Evolutionary conservation across 2,329 filamentous ascomycete genomes (phyloP).

Genomic region (Cladosporium sp.): DNA sequence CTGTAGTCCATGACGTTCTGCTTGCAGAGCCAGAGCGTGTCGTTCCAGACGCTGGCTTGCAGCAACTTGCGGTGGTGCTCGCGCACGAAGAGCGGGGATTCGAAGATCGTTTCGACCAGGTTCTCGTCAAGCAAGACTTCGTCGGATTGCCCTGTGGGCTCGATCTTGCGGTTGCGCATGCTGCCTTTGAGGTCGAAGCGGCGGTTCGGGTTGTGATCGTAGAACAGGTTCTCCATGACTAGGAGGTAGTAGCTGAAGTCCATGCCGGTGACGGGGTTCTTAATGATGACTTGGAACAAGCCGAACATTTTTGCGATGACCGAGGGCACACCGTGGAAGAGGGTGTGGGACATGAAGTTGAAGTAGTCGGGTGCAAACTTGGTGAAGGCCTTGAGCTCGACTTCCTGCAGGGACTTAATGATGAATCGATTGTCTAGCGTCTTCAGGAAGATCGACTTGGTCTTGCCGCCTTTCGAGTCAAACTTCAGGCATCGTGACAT

Average conservation of each 20-base stretch:
- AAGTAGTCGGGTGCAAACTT: slow-evolving; percentile 97
- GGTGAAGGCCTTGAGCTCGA: slow-evolving; percentile 90
- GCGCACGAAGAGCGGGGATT: slow-evolving; percentile 87
- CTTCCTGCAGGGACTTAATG: slow-evolving; percentile 80
- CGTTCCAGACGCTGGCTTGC: slow-evolving; percentile 89
- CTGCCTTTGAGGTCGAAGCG: slow-evolving; percentile 87
- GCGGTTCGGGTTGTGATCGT: slow-evolving; percentile 81
- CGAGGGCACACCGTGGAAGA: slow-evolving; percentile 87
- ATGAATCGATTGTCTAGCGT: slow-evolving; percentile 92
- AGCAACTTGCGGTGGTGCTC: slow-evolving; percentile 95
- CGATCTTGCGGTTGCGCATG: slow-evolving; percentile 97
- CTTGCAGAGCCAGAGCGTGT: slow-evolving; percentile 86
- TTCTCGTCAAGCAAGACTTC: slow-evolving; percentile 97
- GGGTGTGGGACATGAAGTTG: slow-evolving; percentile 88
- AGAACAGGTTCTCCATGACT: slow-evolving; percentile 97
- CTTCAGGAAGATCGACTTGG: slow-evolving; percentile 94
- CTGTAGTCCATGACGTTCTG: slow-evolving; percentile 99
- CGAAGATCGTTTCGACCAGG: slow-evolving; percentile 98
- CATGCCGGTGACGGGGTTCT: slow-evolving; percentile 82
- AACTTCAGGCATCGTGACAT: slow-evolving; percentile 93
- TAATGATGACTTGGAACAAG: slow-evolving; percentile 95
- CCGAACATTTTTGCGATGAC: slow-evolving; percentile 99
- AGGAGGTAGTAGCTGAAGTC: slow-evolving; percentile 93
- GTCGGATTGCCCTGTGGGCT: slow-evolving; percentile 90
- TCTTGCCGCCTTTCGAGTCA: slow-evolving; percentile 97